Evolutionary conservation across 1,284 basidiomycete genomes (phyloP).

Genomic region (Malassezia japonica): DNA sequence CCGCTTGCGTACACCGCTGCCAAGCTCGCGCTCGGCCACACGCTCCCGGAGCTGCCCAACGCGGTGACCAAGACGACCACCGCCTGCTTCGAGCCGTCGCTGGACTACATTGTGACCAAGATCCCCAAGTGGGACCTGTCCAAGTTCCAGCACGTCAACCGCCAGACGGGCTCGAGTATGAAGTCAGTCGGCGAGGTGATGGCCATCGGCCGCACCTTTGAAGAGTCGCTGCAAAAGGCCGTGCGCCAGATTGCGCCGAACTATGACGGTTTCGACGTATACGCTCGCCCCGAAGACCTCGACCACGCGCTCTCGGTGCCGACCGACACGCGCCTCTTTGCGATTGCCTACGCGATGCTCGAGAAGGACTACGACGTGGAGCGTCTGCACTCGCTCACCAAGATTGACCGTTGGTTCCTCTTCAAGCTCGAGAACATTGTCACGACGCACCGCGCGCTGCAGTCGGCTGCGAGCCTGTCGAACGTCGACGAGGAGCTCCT

Average conservation of each 20-base stretch:
- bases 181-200: slow-evolving; percentile 99
- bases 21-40: slow-evolving; percentile 97
- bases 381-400: slow-evolving; percentile 80
- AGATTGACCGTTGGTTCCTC: slow-evolving; percentile 96
- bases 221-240: slow-evolving; percentile 97
- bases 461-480: slow-evolving; percentile 53
- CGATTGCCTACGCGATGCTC: slow-evolving; percentile 94
- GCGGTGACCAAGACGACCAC: slow-evolving; percentile 99
- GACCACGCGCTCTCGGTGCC: slow-evolving; percentile 64
- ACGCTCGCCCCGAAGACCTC: slow-evolving; percentile 70
- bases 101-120: slow-evolving; percentile 99
- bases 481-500: slow-evolving; percentile 52
- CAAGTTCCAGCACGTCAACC: slow-evolving; percentile 92
- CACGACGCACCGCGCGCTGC: slow-evolving; percentile 38
- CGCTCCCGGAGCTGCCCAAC: slow-evolving; percentile 93
- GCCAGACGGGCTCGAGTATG: slow-evolving; percentile 93
- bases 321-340: slow-evolving; percentile 89
- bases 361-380: slow-evolving; percentile 85
- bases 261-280: slow-evolving; percentile 59
- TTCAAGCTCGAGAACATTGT: slow-evolving; percentile 98
- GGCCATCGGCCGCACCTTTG: slow-evolving; percentile 98
- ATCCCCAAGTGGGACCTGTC: slow-evolving; percentile 98
- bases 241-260: slow-evolving; percentile 92
- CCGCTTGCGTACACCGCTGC: slow-evolving; percentile 98
- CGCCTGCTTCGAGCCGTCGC: slow-evolving; percentile 97